A percentile compares a stretch with the other conserved stretches of the same genome.
These are phyloP conservation scores for Puccinia brachypodii DNA, from an alignment of 1,284 basidiomycete species.

Conservation along the genomic window DNA sequence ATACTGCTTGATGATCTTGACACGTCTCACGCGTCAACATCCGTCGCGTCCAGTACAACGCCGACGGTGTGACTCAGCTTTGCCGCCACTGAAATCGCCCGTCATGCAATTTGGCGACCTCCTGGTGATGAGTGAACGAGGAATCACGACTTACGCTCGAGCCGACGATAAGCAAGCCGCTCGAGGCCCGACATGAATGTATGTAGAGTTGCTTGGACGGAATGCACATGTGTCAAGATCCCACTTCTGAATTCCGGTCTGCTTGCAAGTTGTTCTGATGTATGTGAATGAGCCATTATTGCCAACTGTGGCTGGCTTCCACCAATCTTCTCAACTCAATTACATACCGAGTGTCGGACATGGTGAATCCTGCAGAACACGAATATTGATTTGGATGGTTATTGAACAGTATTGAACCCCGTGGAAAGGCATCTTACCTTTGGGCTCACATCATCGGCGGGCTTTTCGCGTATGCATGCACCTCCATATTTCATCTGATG, in stretches of 20 bases:
- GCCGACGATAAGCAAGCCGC: too few relatives aligned
- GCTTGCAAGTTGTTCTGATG: not conserved
- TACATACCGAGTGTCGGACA: too few relatives aligned
- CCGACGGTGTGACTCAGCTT: not conserved
- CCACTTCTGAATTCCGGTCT: not conserved
- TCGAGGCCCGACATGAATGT: too few relatives aligned
- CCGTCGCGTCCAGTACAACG: too few relatives aligned
- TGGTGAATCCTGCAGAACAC: too few relatives aligned
- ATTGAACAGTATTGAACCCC: too few relatives aligned
- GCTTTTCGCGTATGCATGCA: not conserved
- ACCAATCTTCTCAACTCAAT: not conserved
- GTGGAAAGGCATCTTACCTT: not conserved
- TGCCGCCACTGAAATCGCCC: not conserved
- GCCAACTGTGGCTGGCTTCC: too few relatives aligned
- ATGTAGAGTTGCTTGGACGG: not conserved
- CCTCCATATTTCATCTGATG: not conserved
- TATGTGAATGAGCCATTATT: not conserved
- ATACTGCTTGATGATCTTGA: too few relatives aligned
- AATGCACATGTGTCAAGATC: not conserved
- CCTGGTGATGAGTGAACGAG: too few relatives aligned
- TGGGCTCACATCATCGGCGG: not conserved
- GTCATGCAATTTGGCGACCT: not conserved
- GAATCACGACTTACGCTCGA: too few relatives aligned
- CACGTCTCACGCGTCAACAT: too few relatives aligned
- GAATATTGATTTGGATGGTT: too few relatives aligned